phyloP scores from a whole-genome alignment of 2,329 filamentous ascomycete genomes.

The Xylariaceae sp. region DNA sequence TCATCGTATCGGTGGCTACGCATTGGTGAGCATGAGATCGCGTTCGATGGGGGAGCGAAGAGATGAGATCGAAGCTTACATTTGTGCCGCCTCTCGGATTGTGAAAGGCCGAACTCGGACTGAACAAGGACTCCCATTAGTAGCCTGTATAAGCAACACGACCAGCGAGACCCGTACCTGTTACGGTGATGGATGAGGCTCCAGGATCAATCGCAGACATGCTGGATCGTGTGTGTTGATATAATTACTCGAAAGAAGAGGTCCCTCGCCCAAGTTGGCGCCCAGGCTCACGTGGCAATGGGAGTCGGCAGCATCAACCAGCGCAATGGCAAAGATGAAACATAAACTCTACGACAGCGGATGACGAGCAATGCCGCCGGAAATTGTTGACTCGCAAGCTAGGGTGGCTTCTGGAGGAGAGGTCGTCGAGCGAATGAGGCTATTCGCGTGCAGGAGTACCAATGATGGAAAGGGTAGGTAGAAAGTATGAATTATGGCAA shows the following conservation, averaged over 20 bases:
- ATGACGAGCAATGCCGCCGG: not conserved
- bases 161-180: constrained; percentile 39
- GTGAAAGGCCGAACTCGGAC: constrained; percentile 68
- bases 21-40: constrained; percentile 13
- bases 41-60: not conserved
- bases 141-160: constrained; percentile 26
- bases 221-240: constrained; percentile 15
- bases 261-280: constrained; percentile 8
- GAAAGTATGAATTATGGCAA: not conserved
- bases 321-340: constrained; percentile 7
- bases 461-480: constrained; percentile 5
- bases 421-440: constrained; percentile 2
- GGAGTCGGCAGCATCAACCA: constrained; percentile 22
- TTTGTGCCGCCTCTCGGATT: constrained; percentile 90
- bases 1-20: constrained; percentile 66
- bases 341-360: not conserved
- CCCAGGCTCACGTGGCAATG: constrained; percentile 2
- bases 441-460: not conserved
- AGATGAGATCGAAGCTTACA: constrained; percentile 45
- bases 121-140: constrained; percentile 27
- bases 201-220: constrained; percentile 39
- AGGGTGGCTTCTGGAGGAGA: not conserved
- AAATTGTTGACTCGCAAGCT: not conserved
- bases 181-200: constrained; percentile 55
- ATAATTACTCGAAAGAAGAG: constrained; percentile 1